These are phyloP conservation scores for Pleurotus eryngii DNA, from an alignment of 768 basidiomycete species.

Conservation along the genomic window DNA sequence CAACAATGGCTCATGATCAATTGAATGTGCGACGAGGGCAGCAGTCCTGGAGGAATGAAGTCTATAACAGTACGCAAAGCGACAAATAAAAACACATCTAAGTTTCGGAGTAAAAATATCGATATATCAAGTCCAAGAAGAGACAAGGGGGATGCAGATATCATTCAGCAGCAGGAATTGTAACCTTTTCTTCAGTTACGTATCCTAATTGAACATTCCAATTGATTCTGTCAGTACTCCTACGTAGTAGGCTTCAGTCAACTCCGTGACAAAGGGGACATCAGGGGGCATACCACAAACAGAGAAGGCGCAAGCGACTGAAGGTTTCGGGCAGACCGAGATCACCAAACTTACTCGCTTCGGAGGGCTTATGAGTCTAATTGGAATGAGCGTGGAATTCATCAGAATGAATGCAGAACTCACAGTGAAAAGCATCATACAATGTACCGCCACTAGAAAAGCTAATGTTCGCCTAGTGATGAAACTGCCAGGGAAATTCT, in stretches of 20 bases:
- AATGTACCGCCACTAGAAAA: background rate
- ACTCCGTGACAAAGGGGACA: background rate
- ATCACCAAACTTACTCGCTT: background rate
- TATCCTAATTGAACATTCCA: conserved; percentile 4
- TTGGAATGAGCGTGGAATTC: background rate
- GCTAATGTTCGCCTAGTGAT: background rate
- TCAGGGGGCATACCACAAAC: background rate
- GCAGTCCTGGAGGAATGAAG: background rate
- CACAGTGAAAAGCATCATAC: conserved; percentile 1
- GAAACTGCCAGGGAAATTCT: background rate
- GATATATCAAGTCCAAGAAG: too few relatives aligned
- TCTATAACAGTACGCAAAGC: background rate
- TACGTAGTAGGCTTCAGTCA: background rate
- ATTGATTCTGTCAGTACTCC: background rate
- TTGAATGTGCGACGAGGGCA: too few relatives aligned
- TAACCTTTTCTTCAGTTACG: conserved; percentile 2
- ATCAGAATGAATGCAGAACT: background rate
- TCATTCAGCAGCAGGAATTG: background rate
- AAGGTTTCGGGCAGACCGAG: conserved; percentile 3
- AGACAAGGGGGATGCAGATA: too few relatives aligned
- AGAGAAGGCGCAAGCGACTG: conserved; percentile 3
- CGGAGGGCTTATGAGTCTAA: conserved; percentile 1
- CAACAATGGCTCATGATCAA: too few relatives aligned
- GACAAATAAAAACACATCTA: background rate
- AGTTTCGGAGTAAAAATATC: too few relatives aligned